Base-by-base conservation (phyloP, 192 early-diverging fungal genomes). In the Entomortierella lignicola region DNA sequence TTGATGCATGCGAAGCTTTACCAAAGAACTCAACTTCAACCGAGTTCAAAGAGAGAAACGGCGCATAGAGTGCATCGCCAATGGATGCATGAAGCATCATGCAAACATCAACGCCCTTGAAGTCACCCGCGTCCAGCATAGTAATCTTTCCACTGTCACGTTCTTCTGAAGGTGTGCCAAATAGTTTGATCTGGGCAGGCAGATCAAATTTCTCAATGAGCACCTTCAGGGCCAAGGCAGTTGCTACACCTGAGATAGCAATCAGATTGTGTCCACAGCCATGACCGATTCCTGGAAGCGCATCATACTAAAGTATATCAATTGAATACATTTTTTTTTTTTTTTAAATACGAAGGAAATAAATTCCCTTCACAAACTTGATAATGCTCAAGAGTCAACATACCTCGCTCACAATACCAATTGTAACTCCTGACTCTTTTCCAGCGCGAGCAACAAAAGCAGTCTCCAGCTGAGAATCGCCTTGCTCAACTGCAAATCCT, bases 31-130 rank as follows among this genome's bases (percentile, higher is more conserved):
- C 88, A 17, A 92, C 83, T 5, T 42, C 51, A 27, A 87, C 77
- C 29, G 55, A 70, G 54, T 83, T 27, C 60, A 87, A 54, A 29
- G 82, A 71, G 53, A 88, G 60, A 71, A 85, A 82, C 8, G 57
- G 72, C 26, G 77, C 69, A 81, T 87, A 88, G 61, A 87, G 71
- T 29, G 70, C 68, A 54, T 79, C 75, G 23, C 79, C 55, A 57
- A 88, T 83, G 27, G 88, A 77, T 15, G 93, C 93, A 82, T 96
- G 95, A 39, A 91, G 74, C 94, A 96, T 96, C 84, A 96, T 80
- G 60, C 92, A 88, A 12, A 92, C 73, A 71, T 94, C 93, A 15
- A 88, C 82, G 47, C 86, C 86, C n/a, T 92, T 81, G 81, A 95
- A 95, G 17, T 89, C 90, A 0, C 92, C 90, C 8, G 82, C 72